Evolutionary conservation across 371 early-diverging fungal species (phyloP), one percentile per base, ranked within the genome.

Genomic region (Mortierella sp.): DNA sequence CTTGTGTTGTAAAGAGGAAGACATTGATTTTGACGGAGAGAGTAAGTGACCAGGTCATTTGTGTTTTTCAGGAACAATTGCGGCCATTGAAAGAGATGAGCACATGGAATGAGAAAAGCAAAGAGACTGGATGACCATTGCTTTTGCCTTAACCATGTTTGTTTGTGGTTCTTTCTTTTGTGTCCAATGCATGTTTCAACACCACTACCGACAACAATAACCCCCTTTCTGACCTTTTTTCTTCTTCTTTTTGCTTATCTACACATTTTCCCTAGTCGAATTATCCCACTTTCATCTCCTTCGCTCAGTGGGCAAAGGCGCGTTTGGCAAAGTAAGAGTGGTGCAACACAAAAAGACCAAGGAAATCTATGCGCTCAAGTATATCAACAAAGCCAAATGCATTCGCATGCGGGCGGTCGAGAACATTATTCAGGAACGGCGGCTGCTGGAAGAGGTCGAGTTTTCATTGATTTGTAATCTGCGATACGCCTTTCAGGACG

Each of bases 301-400:
- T 49, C 86, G 91, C 45, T 87, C 86, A 3, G 87, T 92, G 28
- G 91, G 92, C 16, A 88, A 86, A 70, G 93, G 92, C 2, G 88
- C 91, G 0, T 92, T 92, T 67, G 91, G 92, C 49, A 92, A 92
- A 81, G 86, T 86, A 53, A 89, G 94, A 27, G 90, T 96, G 1
- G 95, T 96, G 17, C 94, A 95, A 72, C 92, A 95, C 76, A 93
- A 91, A 73, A 80, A 82, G 31, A 87, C 89, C 24, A 83, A 84
- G 57, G 81, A 83, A 60, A 76, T 87, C 17, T 94, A 88, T 41
- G 94, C 95, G 13, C 83, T 94, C 37, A 94, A 94, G 70, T 94
- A 94, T 78, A 94, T 92, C 71, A 88, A 88, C 80, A 94, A 94
- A 78, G 82, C 78, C 9, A 86, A 89, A 57, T 91, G 90, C 68